phyloP scores from a whole-genome alignment of 345 rosid species.

The Salix purpurea region DNA sequence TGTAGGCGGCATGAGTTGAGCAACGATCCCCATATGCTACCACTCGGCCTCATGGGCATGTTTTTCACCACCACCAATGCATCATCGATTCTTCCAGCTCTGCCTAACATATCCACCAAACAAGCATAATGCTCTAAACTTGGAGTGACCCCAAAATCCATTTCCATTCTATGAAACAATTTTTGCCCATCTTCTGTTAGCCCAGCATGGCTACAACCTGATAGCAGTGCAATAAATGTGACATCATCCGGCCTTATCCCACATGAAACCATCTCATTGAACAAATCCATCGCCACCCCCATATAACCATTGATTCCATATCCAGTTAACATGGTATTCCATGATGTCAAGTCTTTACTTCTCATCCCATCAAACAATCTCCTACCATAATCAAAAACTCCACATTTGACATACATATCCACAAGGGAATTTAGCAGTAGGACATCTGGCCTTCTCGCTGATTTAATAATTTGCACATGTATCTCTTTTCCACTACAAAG shows the following conservation, averaged over 20 bases:
- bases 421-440: conserved; percentile 22
- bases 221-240: conserved; percentile 49
- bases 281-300: conserved; percentile 25
- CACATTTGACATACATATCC: conserved; percentile 23
- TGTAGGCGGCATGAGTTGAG: conserved; percentile 47
- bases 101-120: conserved; percentile 52
- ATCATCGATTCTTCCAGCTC: conserved; percentile 47
- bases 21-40: conserved; percentile 55
- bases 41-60: conserved; percentile 56
- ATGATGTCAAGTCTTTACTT: conserved; percentile 28
- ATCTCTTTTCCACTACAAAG: conserved; percentile 37
- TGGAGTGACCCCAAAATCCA: conserved; percentile 33
- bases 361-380: conserved; percentile 13
- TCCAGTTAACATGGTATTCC: conserved; percentile 54
- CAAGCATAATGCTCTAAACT: conserved; percentile 56
- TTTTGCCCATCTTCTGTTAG: conserved; percentile 36
- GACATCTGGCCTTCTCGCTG: conserved; percentile 31
- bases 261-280: conserved; percentile 36
- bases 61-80: conserved; percentile 37
- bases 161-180: conserved; percentile 40
- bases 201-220: conserved; percentile 60
- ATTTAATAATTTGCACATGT: conserved; percentile 36
- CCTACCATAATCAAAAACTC: background rate
- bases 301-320: conserved; percentile 46
- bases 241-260: conserved; percentile 41